Evolutionary conservation across 768 basidiomycete species (phyloP).

Genomic region (Hemileccinum impolitum): DNA sequence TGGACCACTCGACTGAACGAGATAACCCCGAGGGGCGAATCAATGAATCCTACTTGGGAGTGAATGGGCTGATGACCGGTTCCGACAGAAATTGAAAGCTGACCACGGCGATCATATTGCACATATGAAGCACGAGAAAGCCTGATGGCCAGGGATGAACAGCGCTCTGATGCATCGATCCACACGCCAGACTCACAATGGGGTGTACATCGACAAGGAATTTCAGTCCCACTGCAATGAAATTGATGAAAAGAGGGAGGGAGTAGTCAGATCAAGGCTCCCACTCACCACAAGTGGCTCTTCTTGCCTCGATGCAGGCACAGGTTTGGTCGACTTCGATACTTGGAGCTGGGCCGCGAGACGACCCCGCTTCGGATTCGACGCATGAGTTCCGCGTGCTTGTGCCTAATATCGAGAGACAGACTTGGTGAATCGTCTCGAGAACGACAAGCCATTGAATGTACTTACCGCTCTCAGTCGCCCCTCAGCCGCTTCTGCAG

Average conservation of each 20-base stretch:
- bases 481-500: constrained; percentile 61
- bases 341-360: constrained; percentile 43
- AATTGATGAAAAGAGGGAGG: constrained; percentile 28
- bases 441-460: constrained; percentile 9
- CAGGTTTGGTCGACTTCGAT: constrained; percentile 34
- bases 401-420: no score
- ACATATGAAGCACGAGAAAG: constrained; percentile 35
- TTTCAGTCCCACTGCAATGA: constrained; percentile 41
- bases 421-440: constrained; percentile 22
- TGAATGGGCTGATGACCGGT: constrained; percentile 28
- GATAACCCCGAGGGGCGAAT: constrained; percentile 32
- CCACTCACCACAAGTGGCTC: constrained; percentile 44
- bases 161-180: constrained; percentile 14
- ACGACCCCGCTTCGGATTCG: constrained; percentile 45
- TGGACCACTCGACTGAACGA: constrained; percentile 19
- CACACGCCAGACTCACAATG: constrained; percentile 24
- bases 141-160: constrained; percentile 31
- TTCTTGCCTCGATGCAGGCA: constrained; percentile 39
- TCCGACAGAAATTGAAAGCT: constrained; percentile 30
- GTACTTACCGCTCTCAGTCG: constrained; percentile 52
- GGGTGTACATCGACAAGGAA: constrained; percentile 19
- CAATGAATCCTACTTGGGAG: constrained; percentile 24
- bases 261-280: constrained; percentile 14
- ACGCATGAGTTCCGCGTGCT: constrained; percentile 40
- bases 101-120: constrained; percentile 29